phyloP scores from a whole-genome alignment of 1,284 basidiomycete species.

The Puccinia triticina region DNA sequence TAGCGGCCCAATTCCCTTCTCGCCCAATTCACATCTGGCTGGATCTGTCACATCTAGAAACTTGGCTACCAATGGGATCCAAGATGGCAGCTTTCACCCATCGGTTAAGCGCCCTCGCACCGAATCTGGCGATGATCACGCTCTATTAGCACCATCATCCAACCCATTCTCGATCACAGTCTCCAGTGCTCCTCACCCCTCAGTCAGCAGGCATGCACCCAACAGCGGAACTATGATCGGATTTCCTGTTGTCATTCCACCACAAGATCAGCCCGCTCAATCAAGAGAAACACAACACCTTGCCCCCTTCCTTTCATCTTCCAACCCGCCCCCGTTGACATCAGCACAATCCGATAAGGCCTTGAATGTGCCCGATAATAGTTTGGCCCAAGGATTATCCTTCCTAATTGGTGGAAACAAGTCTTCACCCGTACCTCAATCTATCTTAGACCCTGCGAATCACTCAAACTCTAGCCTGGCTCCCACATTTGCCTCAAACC shows the following conservation, averaged over 20 bases:
- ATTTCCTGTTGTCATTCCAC: slow-evolving; percentile 17
- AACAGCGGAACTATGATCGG: background rate
- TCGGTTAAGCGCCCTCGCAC: slow-evolving; percentile 29
- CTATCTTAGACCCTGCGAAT: slow-evolving; percentile 8
- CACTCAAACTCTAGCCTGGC: slow-evolving; percentile 10
- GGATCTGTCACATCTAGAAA: background rate
- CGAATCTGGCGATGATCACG: slow-evolving; percentile 14
- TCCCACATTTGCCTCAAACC: background rate
- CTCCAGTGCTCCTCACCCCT: background rate
- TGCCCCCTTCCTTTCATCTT: background rate
- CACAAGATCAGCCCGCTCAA: background rate
- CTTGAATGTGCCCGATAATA: slow-evolving; percentile 17
- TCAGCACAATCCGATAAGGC: background rate
- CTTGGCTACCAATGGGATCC: background rate
- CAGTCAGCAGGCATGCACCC: background rate
- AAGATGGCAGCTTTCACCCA: background rate
- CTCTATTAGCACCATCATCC: background rate
- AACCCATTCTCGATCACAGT: background rate
- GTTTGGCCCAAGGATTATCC: slow-evolving; percentile 35
- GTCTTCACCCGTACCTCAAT: slow-evolving; percentile 9
- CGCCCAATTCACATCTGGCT: slow-evolving; percentile 12
- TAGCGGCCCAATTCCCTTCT: background rate
- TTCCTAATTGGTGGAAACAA: slow-evolving; percentile 15
- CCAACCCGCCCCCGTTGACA: background rate
- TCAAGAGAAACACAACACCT: background rate